Base-by-base conservation (phyloP, 73 alveolate species). In the Paramecium sexaurelia region DNA sequence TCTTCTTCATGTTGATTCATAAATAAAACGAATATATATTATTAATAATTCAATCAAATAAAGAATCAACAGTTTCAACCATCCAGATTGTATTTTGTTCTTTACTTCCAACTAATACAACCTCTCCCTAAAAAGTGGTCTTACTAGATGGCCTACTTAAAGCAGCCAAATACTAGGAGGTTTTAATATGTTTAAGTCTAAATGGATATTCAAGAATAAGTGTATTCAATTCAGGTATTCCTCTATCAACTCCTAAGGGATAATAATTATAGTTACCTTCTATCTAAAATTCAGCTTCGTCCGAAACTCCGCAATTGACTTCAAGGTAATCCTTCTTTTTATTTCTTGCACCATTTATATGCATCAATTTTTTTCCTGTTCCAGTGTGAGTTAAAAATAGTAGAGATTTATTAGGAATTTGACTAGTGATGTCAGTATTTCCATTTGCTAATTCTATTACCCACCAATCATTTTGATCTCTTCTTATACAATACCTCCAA, bases 381-480 rank as follows among this genome's bases (percentile, higher is more conserved):
- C 75, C 73, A 36, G 26, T 22, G 20, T 78, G 90, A 8, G 33
- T 19, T 26, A 78, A 45, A 26, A 17, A 17, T 20, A 78, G 15
- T 15, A 78, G 45, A 22, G 90, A 17, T n/a, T 41, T 39, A 78
- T 78, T 11, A 0, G n/a, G 22, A 9, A 78, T 41, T 36, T 10
- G 33, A 6, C 27, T 22, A 4, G 40, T 40, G 17, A 78, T 41
- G 20, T 32, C 73, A 2, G 90, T 9, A 43, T 26, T 40, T 11
- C 55, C 22, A 19, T 17, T 19, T 1, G 43, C 40, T 27, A 45
- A 78, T 22, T 29, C 75, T 3, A 78, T 0, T 11, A 41, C 7
- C 90, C 90, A 78, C 71, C 68, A 39, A 78, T 78, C 90, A 40
- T 78, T 78, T 41, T 40, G n/a, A 45, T 78, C 90, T 43, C 90